phyloP scores from a whole-genome alignment of 2,329 filamentous ascomycete species.

The Xylariaceae sp. region DNA sequence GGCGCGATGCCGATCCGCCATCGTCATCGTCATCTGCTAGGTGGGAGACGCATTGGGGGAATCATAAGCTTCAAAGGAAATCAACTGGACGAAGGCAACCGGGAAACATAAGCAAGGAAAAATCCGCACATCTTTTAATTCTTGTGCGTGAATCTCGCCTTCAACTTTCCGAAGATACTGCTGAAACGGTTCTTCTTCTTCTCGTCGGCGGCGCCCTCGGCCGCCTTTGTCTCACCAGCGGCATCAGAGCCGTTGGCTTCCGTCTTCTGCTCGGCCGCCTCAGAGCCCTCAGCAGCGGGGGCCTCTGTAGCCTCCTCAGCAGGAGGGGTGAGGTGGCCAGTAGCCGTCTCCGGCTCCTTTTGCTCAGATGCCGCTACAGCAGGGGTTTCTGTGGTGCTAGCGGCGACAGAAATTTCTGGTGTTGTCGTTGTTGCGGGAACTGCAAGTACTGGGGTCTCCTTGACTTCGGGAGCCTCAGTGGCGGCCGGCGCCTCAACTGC shows the following conservation, averaged over 20 bases:
- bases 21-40: slow-evolving; percentile 16
- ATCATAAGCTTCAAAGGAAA: slow-evolving; percentile 28
- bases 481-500: slow-evolving; percentile 20
- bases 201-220: slow-evolving; percentile 34
- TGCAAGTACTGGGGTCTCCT: slow-evolving; percentile 12
- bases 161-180: slow-evolving; percentile 55
- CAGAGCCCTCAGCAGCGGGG: slow-evolving; percentile 1
- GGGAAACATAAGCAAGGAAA: slow-evolving; percentile 15
- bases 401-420: slow-evolving; percentile 11
- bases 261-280: slow-evolving; percentile 16
- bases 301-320: slow-evolving; percentile 7
- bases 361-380: slow-evolving; percentile 2
- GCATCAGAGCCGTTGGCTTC: slow-evolving; percentile 21
- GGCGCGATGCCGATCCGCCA: slow-evolving; percentile 20
- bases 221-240: slow-evolving; percentile 23
- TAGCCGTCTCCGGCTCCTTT: not conserved
- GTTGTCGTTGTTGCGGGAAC: slow-evolving; percentile 14
- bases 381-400: slow-evolving; percentile 15
- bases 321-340: slow-evolving; percentile 1
- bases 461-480: slow-evolving; percentile 15
- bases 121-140: slow-evolving; percentile 16
- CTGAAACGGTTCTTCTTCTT: slow-evolving; percentile 65
- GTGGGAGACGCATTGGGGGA: slow-evolving; percentile 29
- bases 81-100: slow-evolving; percentile 18
- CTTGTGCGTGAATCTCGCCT: slow-evolving; percentile 40